Evolutionary conservation across 2,329 filamentous ascomycete species (phyloP).

Genomic region (Shiraia bambusicola): DNA sequence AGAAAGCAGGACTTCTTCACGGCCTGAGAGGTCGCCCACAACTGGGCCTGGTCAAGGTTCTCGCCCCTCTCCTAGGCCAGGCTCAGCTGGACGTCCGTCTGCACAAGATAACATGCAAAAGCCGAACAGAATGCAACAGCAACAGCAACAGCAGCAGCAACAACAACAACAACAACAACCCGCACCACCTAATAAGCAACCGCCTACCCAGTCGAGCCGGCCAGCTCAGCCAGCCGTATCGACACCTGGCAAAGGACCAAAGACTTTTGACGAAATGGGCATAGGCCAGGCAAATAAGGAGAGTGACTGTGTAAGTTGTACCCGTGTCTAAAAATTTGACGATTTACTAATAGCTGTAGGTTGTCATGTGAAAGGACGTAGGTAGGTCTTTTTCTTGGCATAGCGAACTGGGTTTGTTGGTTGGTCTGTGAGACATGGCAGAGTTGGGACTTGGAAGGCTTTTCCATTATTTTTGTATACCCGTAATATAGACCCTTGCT

Average conservation of each 20-base stretch:
- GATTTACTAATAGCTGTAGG: conserved; percentile 18
- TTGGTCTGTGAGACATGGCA: too few relatives aligned
- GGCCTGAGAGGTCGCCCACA: conserved; percentile 29
- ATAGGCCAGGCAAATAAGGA: conserved; percentile 81
- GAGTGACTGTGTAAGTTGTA: conserved; percentile 77
- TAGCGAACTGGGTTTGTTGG: conserved; percentile 18
- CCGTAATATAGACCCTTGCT: conserved; percentile 10
- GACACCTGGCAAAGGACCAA: conserved; percentile 71
- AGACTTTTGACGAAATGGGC: conserved; percentile 98
- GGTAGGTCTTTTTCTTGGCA: conserved; percentile 14
- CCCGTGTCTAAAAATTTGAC: background rate
- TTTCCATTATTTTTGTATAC: conserved; percentile 6
- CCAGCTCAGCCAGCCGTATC: conserved; percentile 26
- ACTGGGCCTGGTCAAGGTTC: conserved; percentile 19
- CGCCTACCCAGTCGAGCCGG: conserved; percentile 19
- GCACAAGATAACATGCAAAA: conserved; percentile 28
- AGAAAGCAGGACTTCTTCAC: conserved; percentile 33
- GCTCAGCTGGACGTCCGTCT: conserved; percentile 33
- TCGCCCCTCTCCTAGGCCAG: conserved; percentile 25
- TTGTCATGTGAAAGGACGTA: conserved; percentile 29
- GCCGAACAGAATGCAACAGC: conserved; percentile 27
- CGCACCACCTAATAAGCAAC: conserved; percentile 15
- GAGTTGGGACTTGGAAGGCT: conserved; percentile 9
- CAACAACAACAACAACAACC: conserved; percentile 22
- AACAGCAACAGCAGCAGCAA: conserved; percentile 13